Conservation (phyloP, 352 stramenopile genomes). For the Globisporangium rhizosaccharum region DNA sequence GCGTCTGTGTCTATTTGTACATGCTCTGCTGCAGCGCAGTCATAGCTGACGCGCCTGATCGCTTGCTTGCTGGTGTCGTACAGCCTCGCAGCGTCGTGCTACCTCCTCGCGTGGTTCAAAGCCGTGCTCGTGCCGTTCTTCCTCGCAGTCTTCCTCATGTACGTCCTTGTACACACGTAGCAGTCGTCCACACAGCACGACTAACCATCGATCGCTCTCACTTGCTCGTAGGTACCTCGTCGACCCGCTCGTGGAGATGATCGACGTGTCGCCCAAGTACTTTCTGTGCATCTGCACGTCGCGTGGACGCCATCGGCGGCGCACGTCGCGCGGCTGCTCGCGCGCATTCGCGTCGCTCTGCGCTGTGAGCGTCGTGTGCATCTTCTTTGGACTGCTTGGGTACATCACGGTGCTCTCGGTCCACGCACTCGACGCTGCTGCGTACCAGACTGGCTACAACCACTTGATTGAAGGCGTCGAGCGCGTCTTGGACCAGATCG, state of each 20-base stretch:
- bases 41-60: not conserved
- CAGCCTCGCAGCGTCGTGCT: conserved; percentile 68
- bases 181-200: not conserved
- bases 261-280: conserved; percentile 84
- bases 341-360: conserved; percentile 78
- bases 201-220: not conserved
- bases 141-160: conserved; percentile 87
- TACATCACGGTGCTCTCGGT: conserved; percentile 88
- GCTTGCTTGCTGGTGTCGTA: not conserved
- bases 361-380: conserved; percentile 78
- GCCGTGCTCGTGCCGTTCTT: conserved; percentile 84
- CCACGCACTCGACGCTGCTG: conserved; percentile 69
- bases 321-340: conserved; percentile 76
- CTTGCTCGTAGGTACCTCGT: conserved; percentile 62
- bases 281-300: conserved; percentile 86
- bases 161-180: conserved; percentile 2
- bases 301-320: conserved; percentile 57
- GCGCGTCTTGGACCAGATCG: conserved; percentile 60
- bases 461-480: conserved; percentile 63
- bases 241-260: conserved; percentile 82
- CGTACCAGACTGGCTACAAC: conserved; percentile 84
- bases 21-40: too few relatives aligned
- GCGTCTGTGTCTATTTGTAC: conserved; percentile 7
- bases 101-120: conserved; percentile 84
- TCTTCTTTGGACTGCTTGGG: conserved; percentile 81